Conservation (phyloP, 352 stramenopile species). For the Pythium periplocum region DNA sequence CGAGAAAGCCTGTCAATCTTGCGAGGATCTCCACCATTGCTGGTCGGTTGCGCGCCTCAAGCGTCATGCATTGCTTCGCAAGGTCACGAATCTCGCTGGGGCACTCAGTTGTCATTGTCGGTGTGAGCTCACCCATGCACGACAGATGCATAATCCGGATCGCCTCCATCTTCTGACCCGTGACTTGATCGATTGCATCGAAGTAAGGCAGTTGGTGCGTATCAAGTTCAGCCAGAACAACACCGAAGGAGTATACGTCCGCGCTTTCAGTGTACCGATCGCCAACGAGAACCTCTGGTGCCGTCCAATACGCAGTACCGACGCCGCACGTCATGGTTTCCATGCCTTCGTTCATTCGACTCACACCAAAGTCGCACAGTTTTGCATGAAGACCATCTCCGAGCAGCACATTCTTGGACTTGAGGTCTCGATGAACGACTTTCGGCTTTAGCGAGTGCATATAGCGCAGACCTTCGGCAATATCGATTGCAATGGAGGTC, state of each 20-base stretch:
- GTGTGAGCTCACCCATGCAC: conserved; percentile 21
- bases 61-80: conserved; percentile 18
- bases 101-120: conserved; percentile 17
- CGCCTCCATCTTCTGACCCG: conserved; percentile 10
- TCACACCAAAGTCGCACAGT: conserved; percentile 38
- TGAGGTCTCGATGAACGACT: conserved; percentile 27
- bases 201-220: conserved; percentile 23
- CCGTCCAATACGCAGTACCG: conserved; percentile 34
- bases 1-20: conserved; percentile 3
- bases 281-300: conserved; percentile 34
- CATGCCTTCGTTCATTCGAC: conserved; percentile 12
- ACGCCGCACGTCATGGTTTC: conserved; percentile 34
- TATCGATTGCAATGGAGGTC: conserved; percentile 20
- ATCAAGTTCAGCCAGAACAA: conserved; percentile 26
- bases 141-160: conserved; percentile 20
- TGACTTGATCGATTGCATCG: conserved; percentile 6
- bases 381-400: conserved; percentile 25
- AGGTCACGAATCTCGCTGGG: conserved; percentile 16
- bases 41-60: conserved; percentile 20
- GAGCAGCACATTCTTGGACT: conserved; percentile 26
- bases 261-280: conserved; percentile 29
- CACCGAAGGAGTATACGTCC: conserved; percentile 34
- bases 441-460: conserved; percentile 15
- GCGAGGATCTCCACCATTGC: conserved; percentile 23
- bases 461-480: conserved; percentile 19